These are phyloP conservation scores for Chaetomium tenue DNA, from an alignment of 495 filamentous ascomycete species.

Conservation along the genomic window DNA sequence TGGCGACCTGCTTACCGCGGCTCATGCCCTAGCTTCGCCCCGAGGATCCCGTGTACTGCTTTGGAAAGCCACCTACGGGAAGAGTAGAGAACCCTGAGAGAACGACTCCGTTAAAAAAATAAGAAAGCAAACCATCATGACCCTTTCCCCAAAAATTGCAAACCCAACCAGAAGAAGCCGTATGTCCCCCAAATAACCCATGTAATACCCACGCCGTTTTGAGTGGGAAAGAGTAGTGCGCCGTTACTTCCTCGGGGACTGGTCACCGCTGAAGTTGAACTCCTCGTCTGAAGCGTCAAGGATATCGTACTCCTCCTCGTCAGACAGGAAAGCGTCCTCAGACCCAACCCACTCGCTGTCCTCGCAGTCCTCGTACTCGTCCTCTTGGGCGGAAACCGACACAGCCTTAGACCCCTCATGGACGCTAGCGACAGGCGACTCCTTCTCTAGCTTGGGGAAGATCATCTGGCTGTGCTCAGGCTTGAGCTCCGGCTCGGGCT, in stretches of 20 bases:
- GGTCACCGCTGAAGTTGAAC: constrained; percentile 42
- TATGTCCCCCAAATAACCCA: constrained; percentile 4
- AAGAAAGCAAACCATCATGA: not conserved
- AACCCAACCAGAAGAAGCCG: constrained; percentile 2
- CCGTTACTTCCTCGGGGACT: constrained; percentile 39
- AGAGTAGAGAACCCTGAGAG: not conserved
- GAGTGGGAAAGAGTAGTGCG: not conserved
- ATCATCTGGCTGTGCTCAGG: constrained; percentile 71
- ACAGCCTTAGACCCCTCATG: constrained; percentile 54
- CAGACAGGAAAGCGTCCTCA: constrained; percentile 76
- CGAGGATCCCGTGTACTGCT: not conserved
- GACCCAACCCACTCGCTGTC: constrained; percentile 57
- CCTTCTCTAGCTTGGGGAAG: constrained; percentile 94
- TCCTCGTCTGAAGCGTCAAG: constrained; percentile 95
- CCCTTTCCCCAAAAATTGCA: constrained; percentile 4
- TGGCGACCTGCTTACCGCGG: not conserved
- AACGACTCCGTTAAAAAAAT: constrained; percentile 1
- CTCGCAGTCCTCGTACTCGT: constrained; percentile 64
- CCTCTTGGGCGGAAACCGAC: constrained; percentile 41
- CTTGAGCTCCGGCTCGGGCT: constrained; percentile 23
- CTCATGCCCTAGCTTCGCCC: not conserved
- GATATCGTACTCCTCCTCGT: constrained; percentile 98
- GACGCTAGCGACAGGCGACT: constrained; percentile 79
- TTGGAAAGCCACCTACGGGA: not conserved
- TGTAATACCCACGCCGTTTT: not conserved